Evolutionary conservation across 2,329 filamentous ascomycete species (phyloP).

Genomic region (Cladosporium sp.): DNA sequence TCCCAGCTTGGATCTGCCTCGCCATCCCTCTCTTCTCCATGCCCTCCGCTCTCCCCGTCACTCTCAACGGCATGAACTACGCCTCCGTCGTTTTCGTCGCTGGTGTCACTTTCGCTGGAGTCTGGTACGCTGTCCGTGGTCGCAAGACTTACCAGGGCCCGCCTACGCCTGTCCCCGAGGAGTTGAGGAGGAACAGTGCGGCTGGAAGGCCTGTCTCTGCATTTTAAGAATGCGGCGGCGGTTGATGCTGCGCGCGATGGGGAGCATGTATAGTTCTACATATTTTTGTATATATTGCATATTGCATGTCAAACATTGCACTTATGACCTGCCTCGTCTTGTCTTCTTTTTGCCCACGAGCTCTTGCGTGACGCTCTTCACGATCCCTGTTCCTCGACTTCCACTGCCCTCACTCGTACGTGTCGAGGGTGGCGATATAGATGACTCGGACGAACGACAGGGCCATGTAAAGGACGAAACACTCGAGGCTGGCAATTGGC

Average conservation of each 20-base stretch:
- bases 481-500: no score
- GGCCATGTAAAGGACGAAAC: no score
- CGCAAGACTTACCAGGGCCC: constrained; percentile 68
- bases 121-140: constrained; percentile 71
- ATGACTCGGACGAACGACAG: no score
- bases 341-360: no score
- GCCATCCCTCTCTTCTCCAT: constrained; percentile 70
- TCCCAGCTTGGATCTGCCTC: constrained; percentile 63
- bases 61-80: constrained; percentile 66
- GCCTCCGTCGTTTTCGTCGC: constrained; percentile 72
- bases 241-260: background rate
- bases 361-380: no score
- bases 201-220: constrained; percentile 1
- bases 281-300: background rate
- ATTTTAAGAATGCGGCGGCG: background rate
- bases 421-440: no score
- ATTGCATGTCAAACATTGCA: background rate
- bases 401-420: no score
- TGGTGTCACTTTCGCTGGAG: constrained; percentile 60
- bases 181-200: background rate
- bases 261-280: background rate
- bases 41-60: constrained; percentile 64
- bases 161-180: constrained; percentile 1
- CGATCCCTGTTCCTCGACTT: no score
- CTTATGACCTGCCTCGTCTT: no score